Conservation (phyloP, 352 stramenopile species). For the Pythium folliculosum region DNA sequence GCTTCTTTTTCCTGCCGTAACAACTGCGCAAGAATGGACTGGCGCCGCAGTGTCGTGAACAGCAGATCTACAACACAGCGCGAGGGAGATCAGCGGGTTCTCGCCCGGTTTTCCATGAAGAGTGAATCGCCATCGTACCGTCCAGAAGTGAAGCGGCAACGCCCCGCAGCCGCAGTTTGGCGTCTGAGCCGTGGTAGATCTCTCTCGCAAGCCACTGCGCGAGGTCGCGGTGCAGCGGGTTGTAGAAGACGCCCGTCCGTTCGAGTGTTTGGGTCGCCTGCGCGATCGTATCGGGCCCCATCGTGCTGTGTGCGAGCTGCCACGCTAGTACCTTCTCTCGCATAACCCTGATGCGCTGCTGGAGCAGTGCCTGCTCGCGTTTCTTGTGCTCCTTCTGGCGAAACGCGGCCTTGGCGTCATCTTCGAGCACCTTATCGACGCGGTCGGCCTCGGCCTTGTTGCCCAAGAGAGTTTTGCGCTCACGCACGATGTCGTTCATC, state of each 20-base stretch:
- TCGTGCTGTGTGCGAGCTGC: slow-evolving; percentile 47
- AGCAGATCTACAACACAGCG: slow-evolving; percentile 45
- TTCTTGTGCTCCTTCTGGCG: slow-evolving; percentile 53
- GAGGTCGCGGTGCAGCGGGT: slow-evolving; percentile 56
- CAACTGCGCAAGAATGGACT: slow-evolving; percentile 49
- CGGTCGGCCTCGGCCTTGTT: slow-evolving; percentile 47
- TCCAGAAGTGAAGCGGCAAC: slow-evolving; percentile 45
- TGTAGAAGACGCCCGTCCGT: slow-evolving; percentile 65
- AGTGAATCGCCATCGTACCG: slow-evolving; percentile 27
- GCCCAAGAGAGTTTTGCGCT: slow-evolving; percentile 43
- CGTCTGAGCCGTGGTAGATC: slow-evolving; percentile 45
- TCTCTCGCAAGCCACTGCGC: slow-evolving; percentile 42
- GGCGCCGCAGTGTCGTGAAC: slow-evolving; percentile 39
- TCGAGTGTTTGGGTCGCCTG: slow-evolving; percentile 36
- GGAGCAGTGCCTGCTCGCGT: slow-evolving; percentile 43
- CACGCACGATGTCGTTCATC: slow-evolving; percentile 44
- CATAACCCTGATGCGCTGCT: slow-evolving; percentile 42
- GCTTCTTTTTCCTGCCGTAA: slow-evolving; percentile 47
- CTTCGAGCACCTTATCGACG: slow-evolving; percentile 51
- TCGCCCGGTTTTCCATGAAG: too few relatives aligned
- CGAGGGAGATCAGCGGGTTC: neutral
- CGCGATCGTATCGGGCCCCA: slow-evolving; percentile 43
- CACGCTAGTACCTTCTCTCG: slow-evolving; percentile 60
- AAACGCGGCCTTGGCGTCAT: slow-evolving; percentile 50
- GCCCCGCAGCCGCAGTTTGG: slow-evolving; percentile 41